Conservation (phyloP, 2,329 filamentous ascomycete species). For the Westerdykella aurantiaca region DNA sequence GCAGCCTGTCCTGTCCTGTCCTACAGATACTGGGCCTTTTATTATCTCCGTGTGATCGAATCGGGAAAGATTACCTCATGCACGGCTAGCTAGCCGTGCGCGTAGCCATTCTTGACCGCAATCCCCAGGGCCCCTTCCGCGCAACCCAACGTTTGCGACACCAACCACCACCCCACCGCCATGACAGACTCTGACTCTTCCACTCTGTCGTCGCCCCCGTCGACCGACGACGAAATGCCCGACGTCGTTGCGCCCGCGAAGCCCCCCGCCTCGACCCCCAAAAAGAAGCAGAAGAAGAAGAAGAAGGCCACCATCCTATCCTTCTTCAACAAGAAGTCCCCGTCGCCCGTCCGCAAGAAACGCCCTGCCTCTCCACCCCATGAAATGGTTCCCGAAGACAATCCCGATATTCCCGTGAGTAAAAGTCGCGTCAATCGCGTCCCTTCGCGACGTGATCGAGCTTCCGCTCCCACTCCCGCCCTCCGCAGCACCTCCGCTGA, state of each 20-base stretch:
- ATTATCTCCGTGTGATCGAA: neutral
- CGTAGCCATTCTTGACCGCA: slow-evolving; percentile 16
- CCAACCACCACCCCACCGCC: slow-evolving; percentile 25
- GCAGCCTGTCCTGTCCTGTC: neutral
- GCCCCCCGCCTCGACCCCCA: slow-evolving; percentile 17
- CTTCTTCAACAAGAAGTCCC: slow-evolving; percentile 38
- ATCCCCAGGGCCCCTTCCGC: slow-evolving; percentile 17
- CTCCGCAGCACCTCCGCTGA: slow-evolving; percentile 25
- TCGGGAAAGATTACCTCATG: slow-evolving; percentile 33
- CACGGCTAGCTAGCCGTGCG: slow-evolving; percentile 23
- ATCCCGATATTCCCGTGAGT: slow-evolving; percentile 87
- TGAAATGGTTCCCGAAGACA: slow-evolving; percentile 84
- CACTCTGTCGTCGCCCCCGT: slow-evolving; percentile 54
- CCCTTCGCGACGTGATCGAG: slow-evolving; percentile 22
- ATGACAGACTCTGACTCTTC: slow-evolving; percentile 53
- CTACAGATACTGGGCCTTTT: neutral
- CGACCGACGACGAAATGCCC: slow-evolving; percentile 53
- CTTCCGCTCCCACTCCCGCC: slow-evolving; percentile 13
- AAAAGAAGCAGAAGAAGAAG: slow-evolving; percentile 22
- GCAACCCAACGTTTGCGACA: slow-evolving; percentile 10
- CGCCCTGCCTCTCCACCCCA: slow-evolving; percentile 83
- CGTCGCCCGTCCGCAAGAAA: slow-evolving; percentile 57
- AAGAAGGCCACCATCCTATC: slow-evolving; percentile 32
- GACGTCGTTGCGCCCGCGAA: slow-evolving; percentile 20
- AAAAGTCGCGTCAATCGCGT: slow-evolving; percentile 36